Percentiles rank a stretch among this genome's conserved stretches.
Conservation (phyloP, 2,329 filamentous ascomycete species). For the Colletotrichum sp. region DNA sequence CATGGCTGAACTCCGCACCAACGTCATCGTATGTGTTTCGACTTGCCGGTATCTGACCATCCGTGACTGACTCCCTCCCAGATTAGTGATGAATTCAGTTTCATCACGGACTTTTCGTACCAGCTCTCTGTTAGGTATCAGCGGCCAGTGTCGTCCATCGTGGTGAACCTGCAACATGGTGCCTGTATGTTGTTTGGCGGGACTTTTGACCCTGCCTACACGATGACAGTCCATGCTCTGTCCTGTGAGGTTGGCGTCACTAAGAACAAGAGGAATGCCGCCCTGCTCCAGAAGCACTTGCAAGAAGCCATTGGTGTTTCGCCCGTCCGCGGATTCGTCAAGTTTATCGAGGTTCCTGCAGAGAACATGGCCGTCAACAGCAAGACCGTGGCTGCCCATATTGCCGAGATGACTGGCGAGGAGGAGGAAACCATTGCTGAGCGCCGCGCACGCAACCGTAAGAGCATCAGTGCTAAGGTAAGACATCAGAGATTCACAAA, state of each 20-base stretch:
- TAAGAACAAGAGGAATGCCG: slow-evolving; percentile 82
- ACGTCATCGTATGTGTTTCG: slow-evolving; percentile 61
- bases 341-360: slow-evolving; percentile 73
- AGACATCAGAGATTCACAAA: not conserved
- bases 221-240: slow-evolving; percentile 75
- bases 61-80: slow-evolving; percentile 36
- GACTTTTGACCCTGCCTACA: slow-evolving; percentile 80
- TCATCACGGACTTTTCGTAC: slow-evolving; percentile 76
- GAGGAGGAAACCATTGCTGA: slow-evolving; percentile 22
- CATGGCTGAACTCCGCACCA: slow-evolving; percentile 68
- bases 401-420: slow-evolving; percentile 57
- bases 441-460: slow-evolving; percentile 28
- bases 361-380: slow-evolving; percentile 76
- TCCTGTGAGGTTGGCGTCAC: slow-evolving; percentile 71
- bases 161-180: slow-evolving; percentile 78
- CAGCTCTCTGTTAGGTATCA: slow-evolving; percentile 78
- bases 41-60: not conserved
- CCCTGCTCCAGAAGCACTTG: slow-evolving; percentile 79
- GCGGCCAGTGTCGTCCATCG: slow-evolving; percentile 74
- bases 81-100: slow-evolving; percentile 77
- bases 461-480: slow-evolving; percentile 42
- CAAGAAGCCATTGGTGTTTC: slow-evolving; percentile 72
- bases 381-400: slow-evolving; percentile 71
- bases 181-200: slow-evolving; percentile 77
- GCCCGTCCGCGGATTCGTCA: slow-evolving; percentile 71